Evolutionary conservation across 345 rosid genomes (phyloP).

Genomic region (Citrus maxima): DNA sequence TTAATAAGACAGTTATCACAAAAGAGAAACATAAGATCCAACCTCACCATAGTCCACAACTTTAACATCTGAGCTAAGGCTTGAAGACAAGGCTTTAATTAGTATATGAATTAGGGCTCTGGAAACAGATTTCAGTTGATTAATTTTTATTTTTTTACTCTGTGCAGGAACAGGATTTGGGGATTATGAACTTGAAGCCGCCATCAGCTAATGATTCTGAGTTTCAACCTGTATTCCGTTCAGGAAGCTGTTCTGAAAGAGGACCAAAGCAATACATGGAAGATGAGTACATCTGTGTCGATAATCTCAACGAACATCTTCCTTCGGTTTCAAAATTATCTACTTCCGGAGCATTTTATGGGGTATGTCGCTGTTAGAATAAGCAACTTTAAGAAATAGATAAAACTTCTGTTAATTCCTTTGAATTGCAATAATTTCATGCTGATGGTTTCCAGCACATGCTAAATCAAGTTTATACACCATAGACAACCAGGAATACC

Average conservation of each 20-base stretch:
- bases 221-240: conserved; percentile 68
- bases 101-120: background rate
- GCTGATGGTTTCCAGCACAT: background rate
- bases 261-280: conserved; percentile 94
- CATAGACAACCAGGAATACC: background rate
- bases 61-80: background rate
- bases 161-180: conserved; percentile 61
- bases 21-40: background rate
- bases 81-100: background rate
- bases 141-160: conserved; percentile 1
- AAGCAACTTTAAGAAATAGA: conserved; percentile 2
- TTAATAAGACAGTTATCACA: background rate
- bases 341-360: conserved; percentile 77
- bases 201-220: conserved; percentile 43
- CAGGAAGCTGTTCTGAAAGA: conserved; percentile 85
- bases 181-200: conserved; percentile 35
- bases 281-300: conserved; percentile 77
- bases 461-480: background rate
- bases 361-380: conserved; percentile 51
- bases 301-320: conserved; percentile 55
- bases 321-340: conserved; percentile 32
- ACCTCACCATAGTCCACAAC: background rate
- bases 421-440: background rate
- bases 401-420: background rate
- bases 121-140: background rate